phyloP scores from a whole-genome alignment of 176 grass and related monocot species.

The Cenchrus fungigraminus region DNA sequence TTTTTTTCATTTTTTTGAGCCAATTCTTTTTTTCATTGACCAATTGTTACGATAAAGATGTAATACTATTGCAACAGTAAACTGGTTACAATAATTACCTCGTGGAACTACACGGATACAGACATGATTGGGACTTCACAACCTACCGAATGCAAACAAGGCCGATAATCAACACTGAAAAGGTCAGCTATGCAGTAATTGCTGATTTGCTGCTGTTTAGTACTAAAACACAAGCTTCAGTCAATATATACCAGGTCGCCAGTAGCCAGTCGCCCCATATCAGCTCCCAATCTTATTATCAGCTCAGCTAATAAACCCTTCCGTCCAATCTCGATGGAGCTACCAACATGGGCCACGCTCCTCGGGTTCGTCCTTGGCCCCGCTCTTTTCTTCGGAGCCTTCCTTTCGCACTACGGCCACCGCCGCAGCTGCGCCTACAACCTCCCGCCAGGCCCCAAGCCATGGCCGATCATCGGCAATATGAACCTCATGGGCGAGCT shows the following conservation, averaged over 20 bases:
- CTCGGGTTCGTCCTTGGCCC: neutral
- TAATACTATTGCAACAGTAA: neutral
- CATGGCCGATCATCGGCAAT: slow-evolving; percentile 24
- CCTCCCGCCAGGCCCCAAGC: neutral
- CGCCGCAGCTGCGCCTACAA: neutral
- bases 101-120: neutral
- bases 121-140: neutral
- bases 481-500: neutral
- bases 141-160: neutral
- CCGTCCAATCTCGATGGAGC: neutral
- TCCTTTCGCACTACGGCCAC: neutral
- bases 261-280: too few relatives aligned
- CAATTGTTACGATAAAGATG: too few relatives aligned
- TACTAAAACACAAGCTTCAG: too few relatives aligned
- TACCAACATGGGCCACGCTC: neutral
- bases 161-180: neutral
- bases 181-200: too few relatives aligned
- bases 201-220: too few relatives aligned
- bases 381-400: neutral
- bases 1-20: too few relatives aligned
- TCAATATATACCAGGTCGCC: too few relatives aligned
- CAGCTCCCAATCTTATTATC: neutral
- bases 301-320: neutral
- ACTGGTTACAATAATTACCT: neutral
- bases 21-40: too few relatives aligned